Conservation (phyloP, 1,139 yeast species). For the Hemisphaericaspora lyxosophila region DNA sequence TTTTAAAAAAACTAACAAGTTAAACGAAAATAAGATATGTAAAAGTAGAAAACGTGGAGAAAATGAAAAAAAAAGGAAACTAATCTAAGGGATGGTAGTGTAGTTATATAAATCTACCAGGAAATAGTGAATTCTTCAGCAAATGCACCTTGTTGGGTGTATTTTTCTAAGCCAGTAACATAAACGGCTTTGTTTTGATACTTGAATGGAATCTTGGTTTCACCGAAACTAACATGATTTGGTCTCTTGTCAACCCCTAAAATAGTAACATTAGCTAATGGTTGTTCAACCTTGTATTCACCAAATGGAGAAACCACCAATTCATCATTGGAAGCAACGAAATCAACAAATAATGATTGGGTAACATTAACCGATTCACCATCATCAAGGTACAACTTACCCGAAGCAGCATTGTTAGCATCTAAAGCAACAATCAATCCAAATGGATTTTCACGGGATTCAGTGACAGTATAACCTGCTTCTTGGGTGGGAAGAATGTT, state of each 20-base stretch:
- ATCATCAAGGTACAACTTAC: constrained; percentile 25
- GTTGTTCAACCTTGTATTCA: constrained; percentile 19
- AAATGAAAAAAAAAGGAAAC: background rate
- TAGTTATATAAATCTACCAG: too few species aligned
- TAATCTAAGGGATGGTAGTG: background rate
- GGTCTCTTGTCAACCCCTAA: constrained; percentile 25
- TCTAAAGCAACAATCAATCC: constrained; percentile 29
- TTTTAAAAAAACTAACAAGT: background rate
- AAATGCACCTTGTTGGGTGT: constrained; percentile 17
- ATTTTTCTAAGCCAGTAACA: constrained; percentile 17
- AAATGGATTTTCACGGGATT: constrained; percentile 29
- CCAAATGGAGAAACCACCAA: constrained; percentile 21
- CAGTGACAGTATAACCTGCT: constrained; percentile 30
- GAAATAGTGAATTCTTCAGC: constrained; percentile 14
- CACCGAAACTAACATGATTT: constrained; percentile 18
- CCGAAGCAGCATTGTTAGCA: constrained; percentile 17
- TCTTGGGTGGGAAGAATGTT: constrained; percentile 25
- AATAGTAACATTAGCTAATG: constrained; percentile 26
- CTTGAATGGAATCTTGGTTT: constrained; percentile 13
- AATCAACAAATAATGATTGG: constrained; percentile 20
- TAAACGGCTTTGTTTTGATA: constrained; percentile 17
- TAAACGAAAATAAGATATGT: background rate
- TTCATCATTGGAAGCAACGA: constrained; percentile 15
- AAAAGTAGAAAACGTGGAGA: constrained; percentile 1
- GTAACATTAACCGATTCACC: constrained; percentile 25